These are phyloP conservation scores for Leccinum sublutescens DNA, from an alignment of 768 basidiomycete genomes.

Conservation along the genomic window DNA sequence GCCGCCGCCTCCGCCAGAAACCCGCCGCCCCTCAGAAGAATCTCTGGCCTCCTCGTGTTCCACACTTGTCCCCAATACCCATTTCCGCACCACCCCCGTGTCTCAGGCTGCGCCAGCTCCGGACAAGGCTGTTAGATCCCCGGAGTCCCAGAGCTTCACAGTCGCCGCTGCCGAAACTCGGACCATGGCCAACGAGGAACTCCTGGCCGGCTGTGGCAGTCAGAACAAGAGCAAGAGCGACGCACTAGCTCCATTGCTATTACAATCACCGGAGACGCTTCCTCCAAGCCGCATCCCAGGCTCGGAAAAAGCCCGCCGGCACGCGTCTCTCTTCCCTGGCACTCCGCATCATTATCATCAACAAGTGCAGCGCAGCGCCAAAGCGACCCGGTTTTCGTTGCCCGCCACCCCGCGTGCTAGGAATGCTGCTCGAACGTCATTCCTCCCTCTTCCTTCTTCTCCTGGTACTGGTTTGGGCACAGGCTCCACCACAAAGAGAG, in stretches of 20 bases:
- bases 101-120: not conserved
- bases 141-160: not conserved
- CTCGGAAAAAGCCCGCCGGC: not conserved
- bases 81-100: not conserved
- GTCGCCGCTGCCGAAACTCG: not conserved
- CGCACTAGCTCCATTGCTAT: not conserved
- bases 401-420: slow-evolving; percentile 2
- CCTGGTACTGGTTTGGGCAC: not conserved
- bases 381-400: slow-evolving; percentile 19
- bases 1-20: not conserved
- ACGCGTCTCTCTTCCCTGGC: slow-evolving; percentile 12
- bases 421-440: not conserved
- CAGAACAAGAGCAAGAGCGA: not conserved
- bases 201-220: not conserved
- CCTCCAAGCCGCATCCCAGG: not conserved
- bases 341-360: not conserved
- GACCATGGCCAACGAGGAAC: not conserved
- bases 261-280: not conserved
- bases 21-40: not conserved
- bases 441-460: not conserved
- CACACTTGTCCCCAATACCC: slow-evolving; percentile 10
- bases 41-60: slow-evolving; percentile 13
- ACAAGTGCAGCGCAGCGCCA: slow-evolving; percentile 1
- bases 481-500: slow-evolving; percentile 7
- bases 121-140: not conserved